Conservation (phyloP, 192 early-diverging fungal species). For the Mortierella hygrophila region DNA sequence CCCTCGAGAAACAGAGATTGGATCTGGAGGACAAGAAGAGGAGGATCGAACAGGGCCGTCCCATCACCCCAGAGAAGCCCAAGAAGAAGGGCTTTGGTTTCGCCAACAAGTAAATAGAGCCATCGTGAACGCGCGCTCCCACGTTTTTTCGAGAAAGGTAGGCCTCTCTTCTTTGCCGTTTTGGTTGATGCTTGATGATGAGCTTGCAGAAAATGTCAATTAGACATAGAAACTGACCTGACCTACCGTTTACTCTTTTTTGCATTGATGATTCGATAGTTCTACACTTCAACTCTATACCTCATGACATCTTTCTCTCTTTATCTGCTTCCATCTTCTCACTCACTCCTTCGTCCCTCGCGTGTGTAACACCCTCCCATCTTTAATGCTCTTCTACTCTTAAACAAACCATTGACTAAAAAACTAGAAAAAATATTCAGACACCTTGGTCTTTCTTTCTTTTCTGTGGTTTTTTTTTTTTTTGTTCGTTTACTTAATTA, state of each 20-base stretch:
- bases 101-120: constrained; percentile 58
- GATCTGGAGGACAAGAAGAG: constrained; percentile 98
- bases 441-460: background rate
- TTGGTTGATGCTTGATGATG: background rate
- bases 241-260: background rate
- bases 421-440: background rate
- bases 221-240: background rate
- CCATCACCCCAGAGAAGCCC: constrained; percentile 80
- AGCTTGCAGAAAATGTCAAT: background rate
- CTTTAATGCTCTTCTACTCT: background rate
- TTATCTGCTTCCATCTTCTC: background rate
- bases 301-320: constrained; percentile 1
- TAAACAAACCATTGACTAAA: constrained; percentile 3
- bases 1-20: constrained; percentile 91
- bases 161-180: background rate
- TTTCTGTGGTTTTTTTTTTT: background rate
- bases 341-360: background rate
- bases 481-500: background rate
- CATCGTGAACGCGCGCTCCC: background rate
- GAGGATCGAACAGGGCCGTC: constrained; percentile 79
- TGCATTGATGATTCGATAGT: background rate
- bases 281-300: background rate
- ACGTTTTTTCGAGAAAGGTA: background rate
- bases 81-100: constrained; percentile 82
- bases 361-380: background rate